Evolutionary conservation across 495 filamentous ascomycete genomes (phyloP), one percentile per base, ranked within the genome.

Genomic region (Trichoderma asperelloides): DNA sequence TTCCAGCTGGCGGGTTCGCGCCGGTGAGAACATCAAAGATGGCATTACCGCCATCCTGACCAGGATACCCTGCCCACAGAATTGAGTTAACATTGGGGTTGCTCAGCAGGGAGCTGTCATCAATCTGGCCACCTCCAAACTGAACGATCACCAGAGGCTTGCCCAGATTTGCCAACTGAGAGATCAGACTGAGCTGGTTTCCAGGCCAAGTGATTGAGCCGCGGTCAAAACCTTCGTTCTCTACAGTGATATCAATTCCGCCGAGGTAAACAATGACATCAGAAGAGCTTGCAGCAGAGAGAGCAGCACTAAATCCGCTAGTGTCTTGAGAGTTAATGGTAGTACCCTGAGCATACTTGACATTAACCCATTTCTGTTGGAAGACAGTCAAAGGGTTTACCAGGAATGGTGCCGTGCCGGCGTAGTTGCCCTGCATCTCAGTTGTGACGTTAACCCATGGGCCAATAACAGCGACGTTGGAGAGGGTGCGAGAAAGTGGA

Each of bases 351-450:
- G 55, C 55, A 25, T 60, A 60, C 27, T 60, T 27, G 25, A 60
- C 55, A 18, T 60, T 60, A 3, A 12, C 11, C 55, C 55, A 60
- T 18, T 60, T 60, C 16, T 60, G 55, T 15, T 60, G 55, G 55
- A 60, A 60, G 9, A 60, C 55, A 18, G 7, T 4, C 55, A 60
- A 30, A 12, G 55, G 55, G 25, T 60, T 60, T 13, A 60, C 55
- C 55, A 86, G 76, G 70, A 86, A 88, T 1, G 85, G 85, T 5
- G 87, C 80, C 0, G 76, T 70, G 3, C 85, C 85, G 60, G 69
- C 75, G 70, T 88, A 89, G 67, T 85, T 86, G 8, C 86, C 87
- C 67, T 85, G 86, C 75, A 89, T 76, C 47, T 88, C 78, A 0
- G 70, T 76, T 0, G 84, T 86, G 6, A 83, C 85, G 66, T 86